Percentiles rank a stretch among this genome's conserved stretches.
These are phyloP conservation scores for Suhomyces anneliseae DNA, from an alignment of 1,139 yeast genomes.

Conservation along the genomic window DNA sequence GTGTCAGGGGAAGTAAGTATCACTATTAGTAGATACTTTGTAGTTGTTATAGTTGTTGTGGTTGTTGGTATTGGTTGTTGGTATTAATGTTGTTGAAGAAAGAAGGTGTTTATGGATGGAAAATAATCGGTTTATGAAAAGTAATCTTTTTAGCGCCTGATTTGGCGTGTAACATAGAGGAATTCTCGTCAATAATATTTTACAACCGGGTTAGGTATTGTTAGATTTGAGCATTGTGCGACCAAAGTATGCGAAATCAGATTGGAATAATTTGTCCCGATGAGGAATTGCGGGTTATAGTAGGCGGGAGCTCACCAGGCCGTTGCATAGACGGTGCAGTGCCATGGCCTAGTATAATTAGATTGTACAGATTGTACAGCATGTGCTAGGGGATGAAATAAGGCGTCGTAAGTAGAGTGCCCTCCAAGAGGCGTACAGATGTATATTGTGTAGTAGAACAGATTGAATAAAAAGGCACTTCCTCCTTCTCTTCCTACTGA, in stretches of 20 bases:
- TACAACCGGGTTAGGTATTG: constrained; percentile 3
- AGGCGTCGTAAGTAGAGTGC: too few relatives aligned
- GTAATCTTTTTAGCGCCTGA: neutral
- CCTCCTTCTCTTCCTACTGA: too few relatives aligned
- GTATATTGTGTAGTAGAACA: too few relatives aligned
- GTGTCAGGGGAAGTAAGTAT: too few relatives aligned
- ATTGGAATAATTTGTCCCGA: constrained; percentile 2
- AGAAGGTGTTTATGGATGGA: neutral
- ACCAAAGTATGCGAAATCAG: constrained; percentile 1
- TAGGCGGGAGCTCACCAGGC: neutral
- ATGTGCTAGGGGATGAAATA: too few relatives aligned
- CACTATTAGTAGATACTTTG: too few relatives aligned
- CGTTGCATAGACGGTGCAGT: neutral
- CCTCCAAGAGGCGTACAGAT: too few relatives aligned
- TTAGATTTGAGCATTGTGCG: constrained; percentile 2
- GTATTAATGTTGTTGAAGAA: neutral
- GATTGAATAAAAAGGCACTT: too few relatives aligned
- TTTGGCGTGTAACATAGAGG: constrained; percentile 6
- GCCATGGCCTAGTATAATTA: too few relatives aligned
- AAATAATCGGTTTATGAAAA: neutral
- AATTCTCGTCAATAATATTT: constrained; percentile 9
- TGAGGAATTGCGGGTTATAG: neutral
- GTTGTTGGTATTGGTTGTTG: neutral
- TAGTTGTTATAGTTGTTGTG: neutral
- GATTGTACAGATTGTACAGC: too few relatives aligned